Conservation (phyloP, 2,329 filamentous ascomycete genomes). For the Parastagonospora avenae region DNA sequence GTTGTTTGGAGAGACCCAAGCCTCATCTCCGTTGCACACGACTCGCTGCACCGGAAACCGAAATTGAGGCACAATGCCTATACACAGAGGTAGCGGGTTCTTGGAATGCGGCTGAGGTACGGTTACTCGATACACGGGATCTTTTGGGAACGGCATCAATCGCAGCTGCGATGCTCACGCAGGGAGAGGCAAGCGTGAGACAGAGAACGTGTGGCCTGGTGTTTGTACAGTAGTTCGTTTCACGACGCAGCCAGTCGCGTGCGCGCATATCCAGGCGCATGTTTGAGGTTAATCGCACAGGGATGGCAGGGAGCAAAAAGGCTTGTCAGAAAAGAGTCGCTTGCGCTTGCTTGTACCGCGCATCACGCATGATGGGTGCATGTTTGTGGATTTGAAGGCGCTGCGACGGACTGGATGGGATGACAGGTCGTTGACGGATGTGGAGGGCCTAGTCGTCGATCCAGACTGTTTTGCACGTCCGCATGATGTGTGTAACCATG, state of each 20-base stretch:
- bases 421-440: no score
- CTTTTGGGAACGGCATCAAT: background rate
- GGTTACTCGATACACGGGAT: no score
- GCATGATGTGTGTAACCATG: slow-evolving; percentile 11
- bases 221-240: slow-evolving; percentile 18
- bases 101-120: no score
- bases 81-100: no score
- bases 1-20: no score
- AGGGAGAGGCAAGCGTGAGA: slow-evolving; percentile 10
- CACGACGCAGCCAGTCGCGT: slow-evolving; percentile 6
- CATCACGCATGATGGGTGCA: background rate
- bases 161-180: background rate
- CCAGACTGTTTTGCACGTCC: no score
- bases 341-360: slow-evolving; percentile 8
- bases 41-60: no score
- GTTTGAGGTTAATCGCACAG: slow-evolving; percentile 10
- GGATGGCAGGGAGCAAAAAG: background rate
- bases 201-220: slow-evolving; percentile 6
- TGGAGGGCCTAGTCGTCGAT: no score
- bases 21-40: no score
- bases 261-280: background rate
- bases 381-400: no score
- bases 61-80: no score
- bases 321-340: slow-evolving; percentile 5
- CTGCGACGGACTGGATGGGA: no score